Conservation (phyloP, 2,329 filamentous ascomycete genomes). For the Penicillium occitanis region DNA sequence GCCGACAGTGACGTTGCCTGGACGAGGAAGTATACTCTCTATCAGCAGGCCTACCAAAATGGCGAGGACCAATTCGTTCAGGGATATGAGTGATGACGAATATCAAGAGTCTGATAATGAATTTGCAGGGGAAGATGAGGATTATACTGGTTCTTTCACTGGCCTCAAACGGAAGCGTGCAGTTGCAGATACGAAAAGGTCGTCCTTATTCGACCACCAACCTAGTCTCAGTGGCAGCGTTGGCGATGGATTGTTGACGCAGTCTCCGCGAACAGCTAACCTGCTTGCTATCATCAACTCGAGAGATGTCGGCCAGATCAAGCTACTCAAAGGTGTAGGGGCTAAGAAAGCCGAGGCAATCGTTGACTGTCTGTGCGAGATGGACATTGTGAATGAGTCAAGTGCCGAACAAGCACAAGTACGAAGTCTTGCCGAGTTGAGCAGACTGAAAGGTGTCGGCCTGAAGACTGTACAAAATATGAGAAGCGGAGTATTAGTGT, state of each 20-base stretch:
- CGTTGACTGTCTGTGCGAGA: conserved; percentile 48
- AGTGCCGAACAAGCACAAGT: conserved; percentile 33
- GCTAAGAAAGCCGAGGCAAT: conserved; percentile 51
- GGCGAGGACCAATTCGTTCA: conserved; percentile 30
- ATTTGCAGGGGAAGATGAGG: conserved; percentile 34
- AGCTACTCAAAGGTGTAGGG: conserved; percentile 48
- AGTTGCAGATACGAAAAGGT: conserved; percentile 26
- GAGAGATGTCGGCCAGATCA: conserved; percentile 47
- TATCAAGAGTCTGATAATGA: conserved; percentile 29
- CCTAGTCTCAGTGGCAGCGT: conserved; percentile 20
- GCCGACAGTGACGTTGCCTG: conserved; percentile 24
- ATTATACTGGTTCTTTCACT: conserved; percentile 26
- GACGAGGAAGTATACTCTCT: conserved; percentile 36
- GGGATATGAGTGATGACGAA: conserved; percentile 36
- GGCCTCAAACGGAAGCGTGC: conserved; percentile 30
- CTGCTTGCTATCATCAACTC: conserved; percentile 50
- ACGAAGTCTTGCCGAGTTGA: conserved; percentile 41
- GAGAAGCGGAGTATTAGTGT: conserved; percentile 45
- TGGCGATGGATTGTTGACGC: conserved; percentile 23
- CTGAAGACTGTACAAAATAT: conserved; percentile 49
- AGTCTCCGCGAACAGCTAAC: conserved; percentile 46
- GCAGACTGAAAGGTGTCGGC: conserved; percentile 47
- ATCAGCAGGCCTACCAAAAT: conserved; percentile 30
- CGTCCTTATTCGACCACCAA: background rate
- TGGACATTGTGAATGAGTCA: conserved; percentile 33